A percentile compares a stretch with the other conserved stretches of the same genome.
phyloP scores from a whole-genome alignment of 306 rosid genomes.

The Carpinus fangiana region DNA sequence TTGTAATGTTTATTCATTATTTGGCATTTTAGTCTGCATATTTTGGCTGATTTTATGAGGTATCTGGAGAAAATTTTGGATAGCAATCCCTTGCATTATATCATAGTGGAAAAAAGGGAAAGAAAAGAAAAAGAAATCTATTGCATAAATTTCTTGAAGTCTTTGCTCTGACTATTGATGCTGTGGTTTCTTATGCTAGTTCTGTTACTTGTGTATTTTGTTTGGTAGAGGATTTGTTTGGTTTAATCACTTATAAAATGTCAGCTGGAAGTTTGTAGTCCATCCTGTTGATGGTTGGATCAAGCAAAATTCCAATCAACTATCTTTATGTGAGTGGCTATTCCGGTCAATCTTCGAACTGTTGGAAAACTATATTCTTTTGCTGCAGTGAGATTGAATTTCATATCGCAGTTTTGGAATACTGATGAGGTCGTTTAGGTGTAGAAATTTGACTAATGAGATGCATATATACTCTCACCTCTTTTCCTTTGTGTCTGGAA shows the following conservation, averaged over 20 bases:
- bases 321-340: not conserved
- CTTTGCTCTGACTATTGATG: not conserved
- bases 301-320: not conserved
- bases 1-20: not conserved
- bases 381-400: not conserved
- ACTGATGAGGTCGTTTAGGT: not conserved
- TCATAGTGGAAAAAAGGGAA: not conserved
- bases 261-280: not conserved
- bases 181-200: not conserved
- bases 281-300: not conserved
- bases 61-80: not conserved
- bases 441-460: not conserved
- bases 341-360: not conserved
- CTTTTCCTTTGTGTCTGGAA: slow-evolving; percentile 21
- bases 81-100: not conserved
- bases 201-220: not conserved
- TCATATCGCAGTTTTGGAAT: not conserved
- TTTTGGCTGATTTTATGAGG: not conserved
- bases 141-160: not conserved
- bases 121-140: not conserved
- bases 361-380: not conserved
- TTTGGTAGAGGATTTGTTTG: not conserved
- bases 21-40: not conserved
- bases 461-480: not conserved
- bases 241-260: not conserved